Base-by-base conservation (phyloP, 441 rosid genomes). In the Raphanus hybrid region DNA sequence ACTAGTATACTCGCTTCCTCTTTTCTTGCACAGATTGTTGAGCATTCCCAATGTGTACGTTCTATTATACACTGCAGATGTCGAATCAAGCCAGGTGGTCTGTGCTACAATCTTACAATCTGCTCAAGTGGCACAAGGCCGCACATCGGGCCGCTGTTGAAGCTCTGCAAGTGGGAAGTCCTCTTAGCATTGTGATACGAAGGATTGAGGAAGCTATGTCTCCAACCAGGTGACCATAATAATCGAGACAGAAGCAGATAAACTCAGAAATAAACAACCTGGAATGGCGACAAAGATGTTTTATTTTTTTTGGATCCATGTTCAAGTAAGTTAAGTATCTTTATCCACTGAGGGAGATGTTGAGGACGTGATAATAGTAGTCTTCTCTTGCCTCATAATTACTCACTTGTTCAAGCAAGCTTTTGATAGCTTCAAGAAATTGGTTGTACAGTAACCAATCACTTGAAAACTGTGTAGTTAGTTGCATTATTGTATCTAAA, bases 11-110 rank as follows among this genome's bases (percentile, higher is more conserved):
- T 11, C 5, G 2, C 37, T 70, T 70, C 71, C 52, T 23, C 35
- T 52, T 48, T 7, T 70, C 69, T 45, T 59, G 55, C 61, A 39
- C 58, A 60, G 35, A 58, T 48, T 39, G 74, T 50, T 66, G 58
- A 48, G 4, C 60, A 8, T 12, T 74, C 12, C 4, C 20, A 39
- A 20, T 73, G 5, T 37, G 48, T 39, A 16, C 16, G 29, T 27
- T 69, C 18, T 39, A 12, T 78, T 59, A 68, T 65, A 14, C 9
- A 6, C 64, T 60, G 35, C 80, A 94, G 95, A 92, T 92, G 98
- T 89, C 95, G 10, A 94, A 94, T 86, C 97, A 88, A 85, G 98
- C 98, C 20, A 87, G 98, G 77, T 92, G 97, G 97, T 82, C 97
- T 1, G 89, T 92, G 79, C 75, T 91, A 57, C 98, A 92, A 80